phyloP scores from a whole-genome alignment of 179 eudicot species.

The Beta corolliflora region DNA sequence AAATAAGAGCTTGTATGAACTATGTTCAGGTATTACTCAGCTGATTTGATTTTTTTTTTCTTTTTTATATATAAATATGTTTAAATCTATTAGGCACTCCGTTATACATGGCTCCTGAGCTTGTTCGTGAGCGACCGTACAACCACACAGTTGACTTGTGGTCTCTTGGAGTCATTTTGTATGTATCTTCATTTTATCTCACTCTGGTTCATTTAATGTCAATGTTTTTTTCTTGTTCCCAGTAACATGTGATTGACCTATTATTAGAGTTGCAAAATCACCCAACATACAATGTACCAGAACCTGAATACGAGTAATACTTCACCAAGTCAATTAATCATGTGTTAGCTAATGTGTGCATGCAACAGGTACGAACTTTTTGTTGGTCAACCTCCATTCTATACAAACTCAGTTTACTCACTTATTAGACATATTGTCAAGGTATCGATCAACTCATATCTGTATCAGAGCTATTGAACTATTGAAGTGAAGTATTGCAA shows the following conservation, averaged over 20 bases:
- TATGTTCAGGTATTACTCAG: background rate
- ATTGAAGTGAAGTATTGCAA: background rate
- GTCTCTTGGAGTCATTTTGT: slow-evolving; percentile 98
- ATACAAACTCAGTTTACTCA: slow-evolving; percentile 88
- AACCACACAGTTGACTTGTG: slow-evolving; percentile 96
- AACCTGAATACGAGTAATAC: background rate
- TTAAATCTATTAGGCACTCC: slow-evolving; percentile 67
- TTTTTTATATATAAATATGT: background rate
- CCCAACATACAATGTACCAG: background rate
- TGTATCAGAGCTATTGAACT: background rate
- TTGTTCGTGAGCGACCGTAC: slow-evolving; percentile 95
- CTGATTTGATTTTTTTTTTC: background rate
- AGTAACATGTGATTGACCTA: background rate
- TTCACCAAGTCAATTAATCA: background rate
- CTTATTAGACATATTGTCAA: slow-evolving; percentile 87
- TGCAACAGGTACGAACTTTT: slow-evolving; percentile 83
- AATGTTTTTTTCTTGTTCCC: background rate
- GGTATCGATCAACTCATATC: slow-evolving; percentile 43
- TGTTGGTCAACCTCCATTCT: slow-evolving; percentile 97
- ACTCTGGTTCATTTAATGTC: background rate
- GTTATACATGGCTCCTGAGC: slow-evolving; percentile 96
- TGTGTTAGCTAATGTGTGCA: slow-evolving; percentile 9
- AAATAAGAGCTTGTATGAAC: background rate
- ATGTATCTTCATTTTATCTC: slow-evolving; percentile 35
- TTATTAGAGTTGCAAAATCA: background rate